phyloP scores from a whole-genome alignment of 2,329 filamentous ascomycete species.

The Neurospora sp. region DNA sequence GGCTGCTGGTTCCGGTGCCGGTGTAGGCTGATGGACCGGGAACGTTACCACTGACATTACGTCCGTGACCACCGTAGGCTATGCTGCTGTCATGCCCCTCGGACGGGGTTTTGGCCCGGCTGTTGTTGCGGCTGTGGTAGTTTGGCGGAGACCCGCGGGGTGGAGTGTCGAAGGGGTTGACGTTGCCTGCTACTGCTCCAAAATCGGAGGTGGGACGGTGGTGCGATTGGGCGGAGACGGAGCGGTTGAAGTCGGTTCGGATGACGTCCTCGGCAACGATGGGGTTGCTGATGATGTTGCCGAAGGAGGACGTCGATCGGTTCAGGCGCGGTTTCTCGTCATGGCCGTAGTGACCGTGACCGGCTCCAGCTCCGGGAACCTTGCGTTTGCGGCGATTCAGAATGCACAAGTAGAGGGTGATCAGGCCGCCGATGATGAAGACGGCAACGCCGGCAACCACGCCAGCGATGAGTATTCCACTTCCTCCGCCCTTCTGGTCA shows the following conservation, averaged over 20 bases:
- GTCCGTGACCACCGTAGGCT: constrained; percentile 10
- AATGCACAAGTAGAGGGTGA: constrained; percentile 36
- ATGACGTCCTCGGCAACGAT: constrained; percentile 33
- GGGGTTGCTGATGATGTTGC: constrained; percentile 48
- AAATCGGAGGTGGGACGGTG: constrained; percentile 1
- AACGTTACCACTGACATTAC: background rate
- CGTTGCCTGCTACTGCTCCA: background rate
- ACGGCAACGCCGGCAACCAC: constrained; percentile 36
- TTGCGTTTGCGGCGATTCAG: constrained; percentile 21
- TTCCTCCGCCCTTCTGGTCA: background rate
- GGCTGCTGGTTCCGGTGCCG: constrained; percentile 1
- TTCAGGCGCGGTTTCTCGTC: background rate
- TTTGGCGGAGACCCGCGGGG: background rate
- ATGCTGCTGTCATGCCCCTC: constrained; percentile 12
- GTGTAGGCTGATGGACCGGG: constrained; percentile 6
- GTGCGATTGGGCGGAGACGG: constrained; percentile 8
- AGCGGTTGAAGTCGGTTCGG: constrained; percentile 39
- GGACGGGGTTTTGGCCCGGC: constrained; percentile 2
- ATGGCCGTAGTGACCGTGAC: constrained; percentile 15
- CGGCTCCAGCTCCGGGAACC: constrained; percentile 9
- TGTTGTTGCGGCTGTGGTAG: background rate
- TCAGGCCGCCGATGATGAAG: constrained; percentile 29
- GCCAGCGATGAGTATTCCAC: constrained; percentile 31
- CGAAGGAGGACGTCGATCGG: constrained; percentile 30
- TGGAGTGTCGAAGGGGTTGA: background rate